These are phyloP conservation scores for Paramecium biaurelia DNA, from an alignment of 73 alveolate genomes.

Conservation along the genomic window DNA sequence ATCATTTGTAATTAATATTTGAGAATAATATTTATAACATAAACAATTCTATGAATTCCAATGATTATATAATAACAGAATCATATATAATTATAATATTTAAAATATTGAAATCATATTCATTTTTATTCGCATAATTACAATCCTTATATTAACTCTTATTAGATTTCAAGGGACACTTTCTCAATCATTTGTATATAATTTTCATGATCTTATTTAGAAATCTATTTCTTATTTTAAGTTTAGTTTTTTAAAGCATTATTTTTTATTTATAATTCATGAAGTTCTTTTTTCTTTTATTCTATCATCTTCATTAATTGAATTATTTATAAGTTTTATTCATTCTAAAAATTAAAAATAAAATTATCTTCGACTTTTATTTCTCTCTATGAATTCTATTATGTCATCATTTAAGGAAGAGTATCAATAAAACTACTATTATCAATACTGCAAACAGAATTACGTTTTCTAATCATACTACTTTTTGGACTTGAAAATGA, in stretches of 20 bases:
- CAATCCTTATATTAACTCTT: background rate
- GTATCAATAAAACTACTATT: background rate
- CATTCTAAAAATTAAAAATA: background rate
- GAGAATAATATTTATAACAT: background rate
- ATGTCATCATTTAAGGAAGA: background rate
- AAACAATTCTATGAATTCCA: background rate
- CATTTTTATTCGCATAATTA: background rate
- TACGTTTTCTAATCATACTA: background rate
- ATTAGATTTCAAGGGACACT: background rate
- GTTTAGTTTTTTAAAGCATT: background rate
- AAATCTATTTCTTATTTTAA: background rate
- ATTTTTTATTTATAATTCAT: background rate
- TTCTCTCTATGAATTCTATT: background rate
- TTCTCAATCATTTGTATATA: background rate
- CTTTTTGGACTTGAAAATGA: background rate
- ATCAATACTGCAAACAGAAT: background rate
- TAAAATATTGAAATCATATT: background rate
- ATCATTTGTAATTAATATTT: background rate
- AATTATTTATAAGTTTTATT: background rate
- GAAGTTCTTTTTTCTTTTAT: background rate
- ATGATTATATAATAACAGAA: background rate
- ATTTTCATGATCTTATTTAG: background rate
- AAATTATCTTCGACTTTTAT: background rate
- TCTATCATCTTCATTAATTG: background rate
- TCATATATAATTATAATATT: background rate